phyloP scores from a whole-genome alignment of 2,329 filamentous ascomycete genomes.

The Trichoderma guizhouense region DNA sequence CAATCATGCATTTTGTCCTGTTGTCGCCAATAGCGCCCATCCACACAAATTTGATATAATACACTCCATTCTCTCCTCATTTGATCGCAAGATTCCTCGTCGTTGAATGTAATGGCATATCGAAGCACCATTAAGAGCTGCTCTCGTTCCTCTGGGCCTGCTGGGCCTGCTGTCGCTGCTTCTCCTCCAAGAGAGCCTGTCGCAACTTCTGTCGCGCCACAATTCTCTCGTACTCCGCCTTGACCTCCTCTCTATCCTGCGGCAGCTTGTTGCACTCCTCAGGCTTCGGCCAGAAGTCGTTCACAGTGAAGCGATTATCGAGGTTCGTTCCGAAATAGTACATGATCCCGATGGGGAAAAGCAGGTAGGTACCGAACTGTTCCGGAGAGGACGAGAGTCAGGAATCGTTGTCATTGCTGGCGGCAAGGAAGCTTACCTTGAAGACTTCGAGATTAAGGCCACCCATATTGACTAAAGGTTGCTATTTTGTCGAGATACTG shows the following conservation, averaged over 20 bases:
- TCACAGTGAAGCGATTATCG: constrained; percentile 82
- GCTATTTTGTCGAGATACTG: background rate
- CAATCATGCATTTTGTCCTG: constrained; percentile 17
- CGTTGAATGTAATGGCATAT: background rate
- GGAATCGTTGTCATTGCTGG: background rate
- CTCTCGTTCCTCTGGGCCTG: constrained; percentile 28
- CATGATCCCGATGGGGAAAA: constrained; percentile 99
- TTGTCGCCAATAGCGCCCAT: background rate
- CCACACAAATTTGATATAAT: background rate
- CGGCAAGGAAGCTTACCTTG: constrained; percentile 62
- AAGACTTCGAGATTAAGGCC: constrained; percentile 91
- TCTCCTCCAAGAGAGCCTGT: constrained; percentile 52
- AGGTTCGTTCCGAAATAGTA: constrained; percentile 99
- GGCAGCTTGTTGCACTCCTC: constrained; percentile 75
- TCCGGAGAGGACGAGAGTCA: background rate
- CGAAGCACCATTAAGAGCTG: constrained; percentile 19
- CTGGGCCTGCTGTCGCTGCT: constrained; percentile 29
- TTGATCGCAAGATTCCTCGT: background rate
- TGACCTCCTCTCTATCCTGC: constrained; percentile 76
- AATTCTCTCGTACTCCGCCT: constrained; percentile 72
- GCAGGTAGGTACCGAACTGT: constrained; percentile 96
- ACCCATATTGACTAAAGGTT: constrained; percentile 50
- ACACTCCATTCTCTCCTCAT: background rate
- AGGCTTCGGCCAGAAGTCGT: constrained; percentile 88
- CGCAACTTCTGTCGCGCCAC: constrained; percentile 67